Base-by-base conservation (phyloP, 371 early-diverging fungal species). In the Lichtheimia ramosa region DNA sequence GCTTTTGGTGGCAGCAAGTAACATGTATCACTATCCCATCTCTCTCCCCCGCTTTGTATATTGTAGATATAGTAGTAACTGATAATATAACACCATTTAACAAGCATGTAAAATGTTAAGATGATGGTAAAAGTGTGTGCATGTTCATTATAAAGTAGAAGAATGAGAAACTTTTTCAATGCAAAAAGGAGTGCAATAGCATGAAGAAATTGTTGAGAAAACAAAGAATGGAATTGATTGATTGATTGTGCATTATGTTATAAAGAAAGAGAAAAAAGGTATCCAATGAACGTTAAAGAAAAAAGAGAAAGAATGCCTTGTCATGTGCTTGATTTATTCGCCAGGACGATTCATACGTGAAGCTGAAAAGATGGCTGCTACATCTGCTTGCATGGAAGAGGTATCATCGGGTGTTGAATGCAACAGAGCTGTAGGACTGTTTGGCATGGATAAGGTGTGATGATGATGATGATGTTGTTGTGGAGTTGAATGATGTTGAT, bases 1-100 rank as follows among this genome's bases (percentile, higher is more conserved):
- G 56, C 66, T 43, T 39, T 74, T 5, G 69, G 69, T 48, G 63
- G 70, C 34, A 34, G 8, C 39, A 57, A 63, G 40, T 53, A 53
- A 21, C 20, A 20, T 4, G 23, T 12, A 2, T 23, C 51, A 18
- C 27, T 25, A 13, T 25, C 16, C 25, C 27, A 12, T 50, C 50
- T 27, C 15, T 25, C 15, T 20, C 3, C 21, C 1, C n/a, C 21
- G 6, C 27, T 7, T 27, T 3, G n/a, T n/a, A n/a, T n/a, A 28
- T 6, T 10, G 34, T 34, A 34, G 8, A 34, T 34, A 34, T 7
- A 27, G 7, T 27, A 27, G 27, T n/a, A n/a, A n/a, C 4, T 27
- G 6, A 2, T 27, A 27, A 27, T 27, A 27, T 7, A 27, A 5
- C 27, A 5, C 27, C 27, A 27, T 27, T n/a, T n/a, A n/a, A n/a